Evolutionary conservation across 176 grass and related monocot species (phyloP).

Genomic region (Paspalum vaginatum): DNA sequence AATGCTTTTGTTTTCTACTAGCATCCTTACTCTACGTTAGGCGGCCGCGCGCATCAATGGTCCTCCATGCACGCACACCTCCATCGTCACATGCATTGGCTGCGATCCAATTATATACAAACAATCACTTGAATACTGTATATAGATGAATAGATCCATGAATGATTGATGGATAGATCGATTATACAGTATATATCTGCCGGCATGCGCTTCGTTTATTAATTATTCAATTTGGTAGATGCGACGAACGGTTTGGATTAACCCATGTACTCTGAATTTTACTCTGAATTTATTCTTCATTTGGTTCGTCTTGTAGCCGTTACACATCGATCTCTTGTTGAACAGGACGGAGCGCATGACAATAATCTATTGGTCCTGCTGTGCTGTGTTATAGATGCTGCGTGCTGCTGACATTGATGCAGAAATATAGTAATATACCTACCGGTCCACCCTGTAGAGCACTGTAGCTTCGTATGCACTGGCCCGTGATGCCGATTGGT

Average conservation of each 20-base stretch:
- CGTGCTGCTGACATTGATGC: neutral
- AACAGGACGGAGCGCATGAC: neutral
- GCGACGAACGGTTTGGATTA: too few species aligned
- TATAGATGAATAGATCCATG: too few species aligned
- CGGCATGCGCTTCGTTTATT: neutral
- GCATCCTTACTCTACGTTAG: neutral
- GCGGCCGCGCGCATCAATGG: neutral
- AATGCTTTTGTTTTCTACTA: neutral
- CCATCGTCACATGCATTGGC: neutral
- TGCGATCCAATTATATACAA: too few species aligned
- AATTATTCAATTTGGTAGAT: too few species aligned
- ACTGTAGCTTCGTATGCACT: neutral
- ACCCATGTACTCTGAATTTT: too few species aligned
- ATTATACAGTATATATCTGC: neutral
- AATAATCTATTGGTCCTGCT: neutral
- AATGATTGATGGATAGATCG: too few species aligned
- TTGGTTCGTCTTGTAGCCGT: neutral
- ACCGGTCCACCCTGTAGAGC: slow-evolving; percentile 15
- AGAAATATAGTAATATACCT: neutral
- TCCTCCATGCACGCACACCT: neutral
- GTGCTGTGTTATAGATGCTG: neutral
- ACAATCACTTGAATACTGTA: too few species aligned
- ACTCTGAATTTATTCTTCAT: too few species aligned
- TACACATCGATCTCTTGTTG: neutral
- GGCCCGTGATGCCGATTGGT: neutral